A percentile compares a stretch with the other conserved stretches of the same genome.
Conservation (phyloP, 768 basidiomycete genomes). For the Lactarius sanguifluus region DNA sequence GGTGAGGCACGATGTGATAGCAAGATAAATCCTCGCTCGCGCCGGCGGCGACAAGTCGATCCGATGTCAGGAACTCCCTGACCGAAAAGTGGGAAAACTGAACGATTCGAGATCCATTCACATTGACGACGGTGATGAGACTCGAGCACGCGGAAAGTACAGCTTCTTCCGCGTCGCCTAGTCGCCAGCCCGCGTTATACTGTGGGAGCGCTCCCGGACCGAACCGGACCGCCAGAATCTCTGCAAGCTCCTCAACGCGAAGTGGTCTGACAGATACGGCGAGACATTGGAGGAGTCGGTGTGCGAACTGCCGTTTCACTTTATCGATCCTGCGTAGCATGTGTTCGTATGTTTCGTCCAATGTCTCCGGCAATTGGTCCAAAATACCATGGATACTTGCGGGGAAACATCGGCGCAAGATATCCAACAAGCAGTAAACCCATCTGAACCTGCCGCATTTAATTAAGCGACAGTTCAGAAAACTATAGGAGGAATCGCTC, state of each 20-base stretch:
- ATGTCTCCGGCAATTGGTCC: too few relatives aligned
- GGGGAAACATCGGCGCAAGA: too few relatives aligned
- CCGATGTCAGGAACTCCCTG: constrained; percentile 15
- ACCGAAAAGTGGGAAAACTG: constrained; percentile 18
- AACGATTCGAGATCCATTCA: neutral
- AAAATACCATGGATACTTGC: too few relatives aligned
- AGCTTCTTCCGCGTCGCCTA: neutral
- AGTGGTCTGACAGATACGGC: constrained; percentile 5
- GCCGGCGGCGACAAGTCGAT: neutral
- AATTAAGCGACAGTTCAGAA: too few relatives aligned
- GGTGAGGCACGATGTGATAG: neutral
- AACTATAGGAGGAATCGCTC: neutral
- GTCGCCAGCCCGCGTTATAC: neutral
- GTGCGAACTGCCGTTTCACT: constrained; percentile 2
- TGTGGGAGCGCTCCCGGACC: neutral
- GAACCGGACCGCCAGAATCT: constrained; percentile 11
- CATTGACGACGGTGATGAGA: neutral
- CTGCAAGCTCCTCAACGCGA: constrained; percentile 7
- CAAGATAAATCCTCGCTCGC: neutral
- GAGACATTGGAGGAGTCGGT: constrained; percentile 14
- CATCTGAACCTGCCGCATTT: too few relatives aligned
- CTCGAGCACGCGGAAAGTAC: constrained; percentile 8
- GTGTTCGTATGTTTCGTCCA: too few relatives aligned
- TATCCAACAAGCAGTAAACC: too few relatives aligned
- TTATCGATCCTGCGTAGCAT: neutral